Percentiles rank a stretch among this genome's conserved stretches.
Evolutionary conservation across 768 basidiomycete species (phyloP).

Genomic region (Lactifluus pinguis): DNA sequence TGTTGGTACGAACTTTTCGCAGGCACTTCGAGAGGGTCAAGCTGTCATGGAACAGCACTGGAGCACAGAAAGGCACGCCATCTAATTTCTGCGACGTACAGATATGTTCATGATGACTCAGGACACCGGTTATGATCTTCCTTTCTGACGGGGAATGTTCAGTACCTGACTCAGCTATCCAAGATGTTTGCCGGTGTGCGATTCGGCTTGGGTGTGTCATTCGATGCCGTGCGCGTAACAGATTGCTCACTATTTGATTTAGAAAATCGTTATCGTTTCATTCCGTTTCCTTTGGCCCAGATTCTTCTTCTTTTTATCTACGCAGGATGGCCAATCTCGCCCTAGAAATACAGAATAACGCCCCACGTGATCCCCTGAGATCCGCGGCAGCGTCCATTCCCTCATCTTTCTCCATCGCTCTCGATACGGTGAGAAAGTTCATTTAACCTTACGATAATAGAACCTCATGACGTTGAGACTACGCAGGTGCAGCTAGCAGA

Average conservation of each 20-base stretch:
- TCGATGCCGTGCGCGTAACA: neutral
- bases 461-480: neutral
- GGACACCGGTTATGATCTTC: conserved; percentile 47
- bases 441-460: neutral
- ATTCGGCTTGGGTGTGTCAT: conserved; percentile 34
- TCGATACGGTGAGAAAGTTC: neutral
- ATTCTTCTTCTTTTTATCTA: conserved; percentile 26
- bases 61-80: conserved; percentile 39
- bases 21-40: conserved; percentile 33
- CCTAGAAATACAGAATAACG: conserved; percentile 35
- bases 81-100: neutral
- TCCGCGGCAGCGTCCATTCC: neutral
- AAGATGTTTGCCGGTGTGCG: conserved; percentile 35
- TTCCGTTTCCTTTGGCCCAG: conserved; percentile 44
- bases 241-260: neutral
- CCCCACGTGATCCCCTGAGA: conserved; percentile 31
- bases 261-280: conserved; percentile 53
- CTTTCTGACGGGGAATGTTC: conserved; percentile 47
- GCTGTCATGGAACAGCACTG: conserved; percentile 36
- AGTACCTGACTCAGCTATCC: conserved; percentile 31
- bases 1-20: conserved; percentile 38
- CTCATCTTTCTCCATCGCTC: conserved; percentile 37
- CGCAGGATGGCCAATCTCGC: conserved; percentile 47
- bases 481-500: conserved; percentile 43
- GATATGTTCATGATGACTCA: conserved; percentile 18